Evolutionary conservation across 345 rosid genomes (phyloP).

Genomic region (Moricandia moricandioides): DNA sequence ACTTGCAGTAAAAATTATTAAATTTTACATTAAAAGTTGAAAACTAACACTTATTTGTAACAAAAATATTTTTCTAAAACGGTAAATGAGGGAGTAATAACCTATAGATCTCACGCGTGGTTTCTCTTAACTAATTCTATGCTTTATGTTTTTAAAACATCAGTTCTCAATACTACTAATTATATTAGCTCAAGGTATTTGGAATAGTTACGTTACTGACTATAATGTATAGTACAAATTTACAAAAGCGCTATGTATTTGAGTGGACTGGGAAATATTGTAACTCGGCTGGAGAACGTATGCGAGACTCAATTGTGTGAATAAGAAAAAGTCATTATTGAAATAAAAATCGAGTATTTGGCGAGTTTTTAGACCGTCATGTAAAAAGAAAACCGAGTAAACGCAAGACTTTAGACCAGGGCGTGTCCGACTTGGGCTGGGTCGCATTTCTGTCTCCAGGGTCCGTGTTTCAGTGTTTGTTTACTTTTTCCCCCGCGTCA

Average conservation of each 20-base stretch:
- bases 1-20: too few species aligned
- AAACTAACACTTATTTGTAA: too few species aligned
- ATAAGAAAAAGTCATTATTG: slow-evolving; percentile 20
- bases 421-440: slow-evolving; percentile 23
- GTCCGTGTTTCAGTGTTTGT: slow-evolving; percentile 35
- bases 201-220: background rate
- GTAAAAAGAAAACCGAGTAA: slow-evolving; percentile 17
- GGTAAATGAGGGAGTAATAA: too few species aligned
- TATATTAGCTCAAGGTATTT: background rate
- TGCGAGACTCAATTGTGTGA: slow-evolving; percentile 15
- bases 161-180: background rate
- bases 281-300: background rate
- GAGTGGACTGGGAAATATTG: background rate
- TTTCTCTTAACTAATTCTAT: background rate
- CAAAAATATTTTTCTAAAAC: too few species aligned
- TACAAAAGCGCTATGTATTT: background rate
- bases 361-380: background rate
- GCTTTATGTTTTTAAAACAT: background rate
- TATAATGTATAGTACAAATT: background rate
- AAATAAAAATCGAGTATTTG: background rate
- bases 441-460: slow-evolving; percentile 8
- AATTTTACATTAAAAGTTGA: too few species aligned
- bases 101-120: background rate
- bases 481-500: slow-evolving; percentile 37
- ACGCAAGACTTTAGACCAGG: slow-evolving; percentile 23